These are phyloP conservation scores for Galeopsis tetrahit DNA, from an alignment of 257 asterid species.

Conservation along the genomic window DNA sequence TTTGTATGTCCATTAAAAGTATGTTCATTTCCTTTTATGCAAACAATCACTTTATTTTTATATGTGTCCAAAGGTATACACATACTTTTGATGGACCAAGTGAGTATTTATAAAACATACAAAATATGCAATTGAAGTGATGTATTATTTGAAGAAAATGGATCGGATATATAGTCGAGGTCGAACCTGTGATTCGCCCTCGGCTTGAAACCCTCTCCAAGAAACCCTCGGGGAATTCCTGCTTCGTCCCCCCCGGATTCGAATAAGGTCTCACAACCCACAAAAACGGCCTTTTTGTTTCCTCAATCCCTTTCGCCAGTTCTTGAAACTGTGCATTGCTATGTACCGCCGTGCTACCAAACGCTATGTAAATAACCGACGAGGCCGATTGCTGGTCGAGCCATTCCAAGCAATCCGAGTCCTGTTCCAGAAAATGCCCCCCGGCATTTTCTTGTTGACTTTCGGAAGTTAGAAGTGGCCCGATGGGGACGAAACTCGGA, in stretches of 20 bases:
- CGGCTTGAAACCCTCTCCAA: constrained; percentile 29
- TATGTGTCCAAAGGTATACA: too few species aligned
- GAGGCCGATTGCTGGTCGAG: neutral
- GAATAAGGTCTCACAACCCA: constrained; percentile 58
- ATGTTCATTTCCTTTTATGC: too few species aligned
- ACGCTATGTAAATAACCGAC: neutral
- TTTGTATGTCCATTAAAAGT: too few species aligned
- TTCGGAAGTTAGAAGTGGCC: neutral
- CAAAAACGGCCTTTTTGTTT: constrained; percentile 44
- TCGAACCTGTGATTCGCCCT: constrained; percentile 39
- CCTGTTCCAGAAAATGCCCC: neutral
- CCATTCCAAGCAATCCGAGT: neutral
- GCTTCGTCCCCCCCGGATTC: constrained; percentile 34
- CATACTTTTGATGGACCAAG: too few species aligned
- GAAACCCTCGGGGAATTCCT: constrained; percentile 34
- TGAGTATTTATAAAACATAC: too few species aligned
- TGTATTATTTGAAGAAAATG: too few species aligned
- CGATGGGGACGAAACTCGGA: neutral
- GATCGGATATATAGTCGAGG: neutral
- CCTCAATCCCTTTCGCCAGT: constrained; percentile 52
- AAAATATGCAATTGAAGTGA: too few species aligned
- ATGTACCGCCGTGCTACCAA: constrained; percentile 25
- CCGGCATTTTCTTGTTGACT: neutral
- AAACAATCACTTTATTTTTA: too few species aligned
- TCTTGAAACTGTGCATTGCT: constrained; percentile 37